Evolutionary conservation across 345 rosid species (phyloP), one percentile per base, ranked within the genome.

Genomic region (Lepidium aucheri): DNA sequence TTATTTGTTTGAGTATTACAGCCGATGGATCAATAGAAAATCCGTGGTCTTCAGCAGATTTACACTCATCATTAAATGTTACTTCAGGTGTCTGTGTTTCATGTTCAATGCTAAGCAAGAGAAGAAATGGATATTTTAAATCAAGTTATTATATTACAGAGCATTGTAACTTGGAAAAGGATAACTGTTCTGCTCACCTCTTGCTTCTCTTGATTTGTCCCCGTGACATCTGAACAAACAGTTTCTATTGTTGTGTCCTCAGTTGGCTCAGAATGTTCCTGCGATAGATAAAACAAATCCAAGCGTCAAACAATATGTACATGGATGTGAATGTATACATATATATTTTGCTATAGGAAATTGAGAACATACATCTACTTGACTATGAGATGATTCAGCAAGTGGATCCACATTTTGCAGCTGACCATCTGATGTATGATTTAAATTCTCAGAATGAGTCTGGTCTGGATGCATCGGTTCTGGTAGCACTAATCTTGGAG

Each of bases 401-500:
- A 14, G 24, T 36, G 53, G 8, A 51, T 39, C 62, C 54, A 72
- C 68, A 53, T 40, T 53, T n/a, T 6, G 39, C 8, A 50, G 49
- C 42, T 59, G 75, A 55, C 67, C 67, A 65, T 47, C 35, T 38
- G 44, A 64, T 40, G 71, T 54, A 34, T 60, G 67, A 54, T 65
- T 68, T 50, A 58, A 63, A 44, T 57, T 59, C 54, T 55, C 78
- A 42, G 74, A 64, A 65, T 65, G 70, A 16, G 47, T 53, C 39
- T 69, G 71, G 49, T 64, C 62, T 44, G 18, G 13, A 46, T 56
- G 65, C 30, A 47, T 47, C 55, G 62, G 62, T 32, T 65, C 79
- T 42, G 64, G 72, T 59, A 83, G 67, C 53, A 82, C 82, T 20
- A 87, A 82, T 69, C 66, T 77, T 18, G 85, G 87, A 61, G 83